These are phyloP conservation scores for Alternaria ethzedia DNA, from an alignment of 2,329 filamentous ascomycete species.

Conservation along the genomic window DNA sequence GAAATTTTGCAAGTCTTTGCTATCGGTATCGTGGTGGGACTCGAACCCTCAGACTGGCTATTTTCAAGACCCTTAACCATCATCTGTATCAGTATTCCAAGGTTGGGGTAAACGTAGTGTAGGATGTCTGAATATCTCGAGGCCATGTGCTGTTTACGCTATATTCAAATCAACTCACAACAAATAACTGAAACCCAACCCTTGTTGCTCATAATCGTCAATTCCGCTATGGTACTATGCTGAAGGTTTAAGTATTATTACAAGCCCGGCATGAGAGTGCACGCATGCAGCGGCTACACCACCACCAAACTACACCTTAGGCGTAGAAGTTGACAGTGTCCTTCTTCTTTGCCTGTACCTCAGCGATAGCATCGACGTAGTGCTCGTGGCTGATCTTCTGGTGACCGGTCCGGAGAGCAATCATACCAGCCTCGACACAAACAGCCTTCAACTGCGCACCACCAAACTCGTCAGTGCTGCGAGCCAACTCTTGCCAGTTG, in stretches of 20 bases:
- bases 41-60: too few relatives aligned
- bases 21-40: not conserved
- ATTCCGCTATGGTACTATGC: slow-evolving; percentile 21
- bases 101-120: not conserved
- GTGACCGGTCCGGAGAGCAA: slow-evolving; percentile 90
- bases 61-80: not conserved
- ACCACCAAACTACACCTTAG: slow-evolving; percentile 26
- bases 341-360: slow-evolving; percentile 90
- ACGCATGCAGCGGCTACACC: slow-evolving; percentile 28
- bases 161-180: not conserved
- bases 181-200: not conserved
- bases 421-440: slow-evolving; percentile 99
- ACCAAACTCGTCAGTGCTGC: slow-evolving; percentile 97
- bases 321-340: slow-evolving; percentile 63
- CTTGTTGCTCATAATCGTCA: slow-evolving; percentile 13
- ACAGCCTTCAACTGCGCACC: slow-evolving; percentile 98
- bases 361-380: slow-evolving; percentile 96
- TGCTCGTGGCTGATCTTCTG: slow-evolving; percentile 98
- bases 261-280: slow-evolving; percentile 31
- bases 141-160: not conserved
- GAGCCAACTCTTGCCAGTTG: slow-evolving; percentile 94
- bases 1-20: too few relatives aligned
- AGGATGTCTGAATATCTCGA: not conserved
- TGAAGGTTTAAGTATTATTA: slow-evolving; percentile 44
- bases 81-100: not conserved